Evolutionary conservation across 2,329 filamentous ascomycete species (phyloP).

Genomic region (Nothophaeocryptopus gaeumannii): DNA sequence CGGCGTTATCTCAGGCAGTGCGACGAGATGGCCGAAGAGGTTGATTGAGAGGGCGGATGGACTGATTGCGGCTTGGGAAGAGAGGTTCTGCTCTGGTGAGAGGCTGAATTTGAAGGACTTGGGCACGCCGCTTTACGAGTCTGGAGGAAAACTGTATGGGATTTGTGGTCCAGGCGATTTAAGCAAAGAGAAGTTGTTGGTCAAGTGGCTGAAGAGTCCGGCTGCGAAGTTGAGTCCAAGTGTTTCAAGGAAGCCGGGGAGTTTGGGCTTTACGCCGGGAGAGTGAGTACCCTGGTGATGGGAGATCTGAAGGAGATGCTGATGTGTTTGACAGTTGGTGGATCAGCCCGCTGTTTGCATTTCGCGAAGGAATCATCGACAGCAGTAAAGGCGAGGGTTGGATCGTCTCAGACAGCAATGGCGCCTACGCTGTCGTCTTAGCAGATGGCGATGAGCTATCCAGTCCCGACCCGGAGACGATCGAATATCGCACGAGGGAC

Average conservation of each 20-base stretch:
- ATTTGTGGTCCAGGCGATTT: slow-evolving; percentile 40
- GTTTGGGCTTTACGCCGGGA: slow-evolving; percentile 48
- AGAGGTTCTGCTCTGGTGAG: slow-evolving; percentile 24
- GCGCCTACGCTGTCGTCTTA: slow-evolving; percentile 48
- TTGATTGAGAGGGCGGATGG: slow-evolving; percentile 47
- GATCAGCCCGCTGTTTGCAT: slow-evolving; percentile 49
- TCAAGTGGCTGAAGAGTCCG: slow-evolving; percentile 34
- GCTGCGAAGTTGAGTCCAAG: slow-evolving; percentile 33
- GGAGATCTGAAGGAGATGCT: not conserved
- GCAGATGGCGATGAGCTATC: slow-evolving; percentile 41
- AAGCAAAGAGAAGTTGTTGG: slow-evolving; percentile 37
- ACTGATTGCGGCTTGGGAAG: slow-evolving; percentile 40
- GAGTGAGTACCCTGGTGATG: slow-evolving; percentile 36
- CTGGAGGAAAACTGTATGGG: slow-evolving; percentile 43
- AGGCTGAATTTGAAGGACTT: slow-evolving; percentile 38
- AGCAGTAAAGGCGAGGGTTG: slow-evolving; percentile 41
- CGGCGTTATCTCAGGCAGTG: slow-evolving; percentile 42
- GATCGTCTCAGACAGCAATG: slow-evolving; percentile 41
- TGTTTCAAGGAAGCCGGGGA: slow-evolving; percentile 38
- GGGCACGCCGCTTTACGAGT: slow-evolving; percentile 42
- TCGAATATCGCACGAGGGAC: slow-evolving; percentile 42
- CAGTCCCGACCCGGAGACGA: slow-evolving; percentile 33
- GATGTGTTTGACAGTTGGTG: slow-evolving; percentile 43
- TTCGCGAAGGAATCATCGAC: slow-evolving; percentile 49
- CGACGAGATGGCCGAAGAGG: slow-evolving; percentile 47